Evolutionary conservation across 352 stramenopile genomes (phyloP).

Genomic region (Elongisporangium prolatum): DNA sequence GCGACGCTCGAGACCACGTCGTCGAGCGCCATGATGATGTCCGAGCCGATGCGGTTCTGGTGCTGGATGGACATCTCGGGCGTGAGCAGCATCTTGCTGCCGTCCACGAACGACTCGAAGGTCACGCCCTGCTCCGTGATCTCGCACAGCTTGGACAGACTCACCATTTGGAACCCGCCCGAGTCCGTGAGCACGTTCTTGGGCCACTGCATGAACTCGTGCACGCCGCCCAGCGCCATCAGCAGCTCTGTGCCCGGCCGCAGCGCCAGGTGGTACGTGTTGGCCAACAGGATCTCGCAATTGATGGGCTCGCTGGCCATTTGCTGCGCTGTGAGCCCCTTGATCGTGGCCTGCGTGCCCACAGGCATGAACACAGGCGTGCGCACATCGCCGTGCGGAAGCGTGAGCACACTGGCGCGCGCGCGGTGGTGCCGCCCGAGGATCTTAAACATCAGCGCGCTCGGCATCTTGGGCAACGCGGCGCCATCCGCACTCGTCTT

Average conservation of each 20-base stretch:
- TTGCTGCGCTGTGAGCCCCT: slow-evolving; percentile 86
- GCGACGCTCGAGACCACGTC: slow-evolving; percentile 93
- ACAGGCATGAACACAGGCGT: slow-evolving; percentile 98
- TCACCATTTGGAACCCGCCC: slow-evolving; percentile 98
- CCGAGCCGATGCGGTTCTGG: slow-evolving; percentile 95
- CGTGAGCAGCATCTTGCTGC: slow-evolving; percentile 89
- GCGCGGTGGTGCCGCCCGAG: slow-evolving; percentile 45
- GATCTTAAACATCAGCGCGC: slow-evolving; percentile 40
- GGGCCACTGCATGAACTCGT: slow-evolving; percentile 96
- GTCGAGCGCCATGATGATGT: slow-evolving; percentile 99
- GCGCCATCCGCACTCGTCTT: slow-evolving; percentile 5
- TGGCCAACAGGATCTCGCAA: slow-evolving; percentile 93
- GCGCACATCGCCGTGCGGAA: slow-evolving; percentile 83
- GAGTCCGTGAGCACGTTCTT: slow-evolving; percentile 96
- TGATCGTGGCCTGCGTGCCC: slow-evolving; percentile 96
- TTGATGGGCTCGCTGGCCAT: slow-evolving; percentile 63
- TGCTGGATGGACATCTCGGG: slow-evolving; percentile 90
- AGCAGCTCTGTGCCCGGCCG: slow-evolving; percentile 89
- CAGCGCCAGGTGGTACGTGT: slow-evolving; percentile 97
- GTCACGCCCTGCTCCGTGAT: slow-evolving; percentile 85
- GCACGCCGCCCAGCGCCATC: slow-evolving; percentile 87
- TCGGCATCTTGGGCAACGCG: slow-evolving; percentile 34
- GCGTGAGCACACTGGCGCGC: slow-evolving; percentile 63
- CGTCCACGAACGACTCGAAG: slow-evolving; percentile 88
- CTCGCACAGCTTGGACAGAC: slow-evolving; percentile 91